phyloP scores from a whole-genome alignment of 164 flowering plant genomes.

The Euptelea pleiosperma region DNA sequence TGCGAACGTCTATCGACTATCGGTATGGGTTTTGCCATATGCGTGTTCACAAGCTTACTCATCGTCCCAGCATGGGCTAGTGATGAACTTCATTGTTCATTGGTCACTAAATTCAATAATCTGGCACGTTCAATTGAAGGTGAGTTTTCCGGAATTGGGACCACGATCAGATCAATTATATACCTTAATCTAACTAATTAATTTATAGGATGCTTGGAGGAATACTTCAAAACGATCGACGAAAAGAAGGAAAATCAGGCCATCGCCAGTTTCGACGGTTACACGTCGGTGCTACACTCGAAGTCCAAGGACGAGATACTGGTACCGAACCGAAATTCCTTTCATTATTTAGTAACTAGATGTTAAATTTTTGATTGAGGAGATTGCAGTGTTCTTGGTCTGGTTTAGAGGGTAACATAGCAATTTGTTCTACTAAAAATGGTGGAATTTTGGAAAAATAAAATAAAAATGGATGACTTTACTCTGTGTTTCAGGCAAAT shows the following conservation, averaged over 20 bases:
- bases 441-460: too few relatives aligned
- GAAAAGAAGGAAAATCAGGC: slow-evolving; percentile 28
- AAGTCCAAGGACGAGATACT: slow-evolving; percentile 61
- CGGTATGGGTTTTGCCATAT: slow-evolving; percentile 52
- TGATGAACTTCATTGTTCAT: slow-evolving; percentile 62
- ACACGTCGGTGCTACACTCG: slow-evolving; percentile 52
- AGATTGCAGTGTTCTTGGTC: not conserved
- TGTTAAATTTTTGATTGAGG: not conserved
- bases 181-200: not conserved
- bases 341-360: not conserved
- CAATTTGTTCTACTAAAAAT: too few relatives aligned
- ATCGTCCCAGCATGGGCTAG: slow-evolving; percentile 71
- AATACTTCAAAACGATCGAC: slow-evolving; percentile 27
- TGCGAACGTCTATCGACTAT: slow-evolving; percentile 58
- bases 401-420: too few relatives aligned
- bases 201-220: slow-evolving; percentile 32
- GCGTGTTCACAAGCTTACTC: slow-evolving; percentile 52
- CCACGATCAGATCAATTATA: not conserved
- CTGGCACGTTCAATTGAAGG: slow-evolving; percentile 59
- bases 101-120: slow-evolving; percentile 40
- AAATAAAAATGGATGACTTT: too few relatives aligned
- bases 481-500: slow-evolving; percentile 63
- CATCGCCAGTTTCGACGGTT: slow-evolving; percentile 16
- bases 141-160: slow-evolving; percentile 11
- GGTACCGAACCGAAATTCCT: slow-evolving; percentile 36